These are phyloP conservation scores for Ampelocalamus luodianensis DNA, from an alignment of 176 grass and related monocot genomes.

Conservation along the genomic window DNA sequence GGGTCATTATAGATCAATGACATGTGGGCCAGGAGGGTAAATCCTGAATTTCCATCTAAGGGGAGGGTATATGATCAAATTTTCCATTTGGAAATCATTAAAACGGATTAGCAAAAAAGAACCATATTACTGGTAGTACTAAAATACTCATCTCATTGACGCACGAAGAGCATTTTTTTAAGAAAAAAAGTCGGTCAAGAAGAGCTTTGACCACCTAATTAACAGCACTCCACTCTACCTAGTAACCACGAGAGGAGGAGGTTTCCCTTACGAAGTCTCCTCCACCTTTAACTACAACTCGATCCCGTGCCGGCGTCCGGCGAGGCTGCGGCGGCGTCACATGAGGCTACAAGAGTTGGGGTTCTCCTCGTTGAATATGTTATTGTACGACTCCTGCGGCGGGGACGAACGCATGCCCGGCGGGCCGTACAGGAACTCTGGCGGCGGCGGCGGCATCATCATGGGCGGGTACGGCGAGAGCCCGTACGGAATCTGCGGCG, in stretches of 20 bases:
- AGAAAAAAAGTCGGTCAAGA: constrained; percentile 38
- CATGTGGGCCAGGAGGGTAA: too few relatives aligned
- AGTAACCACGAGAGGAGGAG: constrained; percentile 37
- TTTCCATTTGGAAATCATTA: neutral
- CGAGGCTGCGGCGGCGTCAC: constrained; percentile 39
- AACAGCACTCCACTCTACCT: constrained; percentile 38
- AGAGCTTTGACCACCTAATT: constrained; percentile 52
- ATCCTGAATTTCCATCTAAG: too few relatives aligned
- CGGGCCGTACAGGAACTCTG: constrained; percentile 59
- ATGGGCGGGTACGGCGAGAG: constrained; percentile 34
- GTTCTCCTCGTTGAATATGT: constrained; percentile 74
- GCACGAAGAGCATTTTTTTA: constrained; percentile 1
- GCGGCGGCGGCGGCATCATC: constrained; percentile 30
- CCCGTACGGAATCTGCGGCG: constrained; percentile 31
- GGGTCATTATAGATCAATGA: too few relatives aligned
- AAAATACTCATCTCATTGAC: constrained; percentile 38
- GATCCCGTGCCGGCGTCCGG: neutral
- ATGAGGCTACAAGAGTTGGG: constrained; percentile 66
- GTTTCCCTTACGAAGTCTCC: constrained; percentile 41
- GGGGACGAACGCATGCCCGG: constrained; percentile 49
- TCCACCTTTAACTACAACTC: constrained; percentile 44
- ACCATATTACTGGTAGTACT: neutral
- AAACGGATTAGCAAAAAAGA: neutral
- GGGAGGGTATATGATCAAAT: too few relatives aligned
- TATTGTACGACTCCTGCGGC: constrained; percentile 42